These are phyloP conservation scores for Chalciporus piperatoides DNA, from an alignment of 1,284 basidiomycete genomes.

Conservation along the genomic window DNA sequence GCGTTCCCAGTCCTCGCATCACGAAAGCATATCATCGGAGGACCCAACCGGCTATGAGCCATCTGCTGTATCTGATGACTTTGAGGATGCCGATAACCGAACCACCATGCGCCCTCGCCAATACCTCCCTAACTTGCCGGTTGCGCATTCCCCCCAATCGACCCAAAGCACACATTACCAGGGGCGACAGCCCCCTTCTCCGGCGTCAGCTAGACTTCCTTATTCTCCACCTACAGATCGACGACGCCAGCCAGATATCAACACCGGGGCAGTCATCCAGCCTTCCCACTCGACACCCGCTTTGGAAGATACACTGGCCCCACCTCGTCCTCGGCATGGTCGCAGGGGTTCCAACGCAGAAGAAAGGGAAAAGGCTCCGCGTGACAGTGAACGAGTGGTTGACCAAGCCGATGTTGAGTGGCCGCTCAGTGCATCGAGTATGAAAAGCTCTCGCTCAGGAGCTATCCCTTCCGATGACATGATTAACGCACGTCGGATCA, in stretches of 20 bases:
- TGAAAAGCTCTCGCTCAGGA: conserved; percentile 18
- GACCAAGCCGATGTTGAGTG: conserved; percentile 22
- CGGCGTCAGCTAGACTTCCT: conserved; percentile 29
- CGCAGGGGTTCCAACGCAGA: conserved; percentile 31
- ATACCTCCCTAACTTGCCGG: conserved; percentile 32
- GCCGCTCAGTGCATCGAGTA: conserved; percentile 13
- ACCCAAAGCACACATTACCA: conserved; percentile 27
- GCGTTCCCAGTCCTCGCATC: conserved; percentile 52
- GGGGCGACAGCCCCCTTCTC: conserved; percentile 30
- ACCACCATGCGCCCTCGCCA: conserved; percentile 41
- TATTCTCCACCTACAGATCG: conserved; percentile 28
- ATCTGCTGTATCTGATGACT: conserved; percentile 53
- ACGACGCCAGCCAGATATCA: conserved; percentile 26
- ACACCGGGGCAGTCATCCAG: conserved; percentile 17
- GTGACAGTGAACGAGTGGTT: conserved; percentile 26
- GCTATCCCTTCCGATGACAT: conserved; percentile 23
- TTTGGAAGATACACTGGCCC: conserved; percentile 25
- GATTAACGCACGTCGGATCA: background rate
- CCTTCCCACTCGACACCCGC: conserved; percentile 29
- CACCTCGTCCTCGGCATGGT: conserved; percentile 19
- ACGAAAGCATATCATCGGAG: conserved; percentile 70
- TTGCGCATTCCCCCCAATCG: conserved; percentile 29
- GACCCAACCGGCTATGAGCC: conserved; percentile 66
- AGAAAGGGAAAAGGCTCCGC: conserved; percentile 22
- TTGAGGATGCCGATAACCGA: conserved; percentile 52